Evolutionary conservation across 352 stramenopile genomes (phyloP).

Genomic region (Pythium utonaiense): DNA sequence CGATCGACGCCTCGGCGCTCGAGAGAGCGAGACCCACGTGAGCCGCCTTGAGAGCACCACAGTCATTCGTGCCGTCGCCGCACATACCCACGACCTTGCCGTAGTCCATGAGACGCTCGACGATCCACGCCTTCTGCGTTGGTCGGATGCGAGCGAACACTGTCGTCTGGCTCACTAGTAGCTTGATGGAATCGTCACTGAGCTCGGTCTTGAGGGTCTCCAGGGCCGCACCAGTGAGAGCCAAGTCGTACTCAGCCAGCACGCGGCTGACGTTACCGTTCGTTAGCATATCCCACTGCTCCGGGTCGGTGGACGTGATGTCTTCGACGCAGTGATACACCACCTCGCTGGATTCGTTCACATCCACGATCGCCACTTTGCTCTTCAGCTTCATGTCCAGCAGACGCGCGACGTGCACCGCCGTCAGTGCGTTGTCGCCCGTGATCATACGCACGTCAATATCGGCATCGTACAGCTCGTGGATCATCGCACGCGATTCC

Average conservation of each 20-base stretch:
- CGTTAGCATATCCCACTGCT: conserved; percentile 35
- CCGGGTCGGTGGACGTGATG: conserved; percentile 22
- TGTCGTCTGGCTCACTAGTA: conserved; percentile 33
- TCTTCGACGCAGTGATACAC: conserved; percentile 36
- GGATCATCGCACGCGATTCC: conserved; percentile 60
- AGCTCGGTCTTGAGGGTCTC: conserved; percentile 32
- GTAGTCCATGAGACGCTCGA: conserved; percentile 57
- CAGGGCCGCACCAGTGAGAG: conserved; percentile 45
- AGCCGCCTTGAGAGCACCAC: conserved; percentile 87
- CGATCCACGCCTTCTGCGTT: conserved; percentile 66
- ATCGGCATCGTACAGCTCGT: conserved; percentile 53
- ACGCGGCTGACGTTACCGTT: conserved; percentile 24
- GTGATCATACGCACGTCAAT: conserved; percentile 81
- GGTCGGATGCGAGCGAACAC: conserved; percentile 63
- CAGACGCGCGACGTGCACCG: conserved; percentile 38
- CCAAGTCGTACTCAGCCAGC: conserved; percentile 33
- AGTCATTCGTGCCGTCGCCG: conserved; percentile 85
- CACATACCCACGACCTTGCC: conserved; percentile 66
- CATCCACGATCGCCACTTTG: conserved; percentile 40
- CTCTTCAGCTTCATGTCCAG: conserved; percentile 38
- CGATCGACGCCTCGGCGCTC: conserved; percentile 84
- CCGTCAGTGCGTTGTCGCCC: conserved; percentile 63
- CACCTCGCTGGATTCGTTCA: conserved; percentile 21
- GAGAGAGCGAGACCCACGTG: conserved; percentile 89
- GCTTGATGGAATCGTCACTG: conserved; percentile 32